phyloP scores from a whole-genome alignment of 495 filamentous ascomycete species.

The Podospora pseudoanserina region DNA sequence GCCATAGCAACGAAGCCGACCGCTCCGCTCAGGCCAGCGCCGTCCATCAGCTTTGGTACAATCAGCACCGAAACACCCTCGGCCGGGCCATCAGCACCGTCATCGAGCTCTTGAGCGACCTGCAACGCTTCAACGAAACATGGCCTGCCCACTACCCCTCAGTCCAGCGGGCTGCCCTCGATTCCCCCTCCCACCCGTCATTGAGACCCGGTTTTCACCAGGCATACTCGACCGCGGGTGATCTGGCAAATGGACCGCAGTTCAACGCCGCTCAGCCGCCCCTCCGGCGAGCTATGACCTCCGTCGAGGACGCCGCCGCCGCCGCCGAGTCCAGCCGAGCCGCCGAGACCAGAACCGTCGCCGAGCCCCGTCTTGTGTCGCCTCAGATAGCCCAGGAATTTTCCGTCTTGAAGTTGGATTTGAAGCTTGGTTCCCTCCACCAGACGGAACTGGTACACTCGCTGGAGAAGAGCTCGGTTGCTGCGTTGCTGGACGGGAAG shows the following conservation, averaged over 20 bases:
- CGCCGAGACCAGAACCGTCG: conserved; percentile 52
- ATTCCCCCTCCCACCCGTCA: conserved; percentile 38
- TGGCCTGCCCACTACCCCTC: conserved; percentile 97
- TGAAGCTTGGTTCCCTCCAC: conserved; percentile 81
- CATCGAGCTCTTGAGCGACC: conserved; percentile 69
- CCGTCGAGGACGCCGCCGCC: conserved; percentile 55
- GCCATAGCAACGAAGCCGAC: conserved; percentile 32
- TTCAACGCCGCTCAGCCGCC: conserved; percentile 40
- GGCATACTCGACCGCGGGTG: conserved; percentile 44
- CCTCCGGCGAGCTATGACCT: conserved; percentile 71
- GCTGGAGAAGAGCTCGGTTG: conserved; percentile 87
- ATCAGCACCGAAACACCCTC: conserved; percentile 82
- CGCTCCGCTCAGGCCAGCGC: conserved; percentile 43
- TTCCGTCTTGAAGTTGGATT: conserved; percentile 86
- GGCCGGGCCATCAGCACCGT: conserved; percentile 79
- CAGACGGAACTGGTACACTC: conserved; percentile 94
- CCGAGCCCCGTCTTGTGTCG: conserved; percentile 74
- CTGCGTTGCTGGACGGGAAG: conserved; percentile 85
- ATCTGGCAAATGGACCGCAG: conserved; percentile 23
- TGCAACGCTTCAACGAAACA: conserved; percentile 82
- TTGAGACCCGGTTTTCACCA: conserved; percentile 53
- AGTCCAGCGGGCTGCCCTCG: conserved; percentile 58
- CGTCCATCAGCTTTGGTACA: conserved; percentile 61
- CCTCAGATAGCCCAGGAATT: conserved; percentile 95
- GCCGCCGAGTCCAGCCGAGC: conserved; percentile 71